Conservation (phyloP, 1,139 yeast species). For the Yamadazyma buinensis region DNA sequence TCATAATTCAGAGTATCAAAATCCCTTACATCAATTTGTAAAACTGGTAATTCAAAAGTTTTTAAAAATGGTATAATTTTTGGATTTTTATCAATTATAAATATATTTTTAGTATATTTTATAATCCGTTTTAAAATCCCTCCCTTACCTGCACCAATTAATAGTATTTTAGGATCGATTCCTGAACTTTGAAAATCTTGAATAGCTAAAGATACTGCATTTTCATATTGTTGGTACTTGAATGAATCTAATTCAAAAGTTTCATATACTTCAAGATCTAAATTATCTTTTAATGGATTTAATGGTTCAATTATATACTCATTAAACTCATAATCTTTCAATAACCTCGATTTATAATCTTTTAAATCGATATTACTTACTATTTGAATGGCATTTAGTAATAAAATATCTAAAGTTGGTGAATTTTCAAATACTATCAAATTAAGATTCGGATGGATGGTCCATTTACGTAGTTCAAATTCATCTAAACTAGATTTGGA, state of each 20-base stretch:
- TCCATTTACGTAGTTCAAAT: background rate
- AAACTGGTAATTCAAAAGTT: constrained; percentile 45
- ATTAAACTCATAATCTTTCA: constrained; percentile 3
- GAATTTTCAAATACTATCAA: background rate
- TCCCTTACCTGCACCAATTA: constrained; percentile 89
- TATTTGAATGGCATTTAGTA: constrained; percentile 1
- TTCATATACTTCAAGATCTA: constrained; percentile 58
- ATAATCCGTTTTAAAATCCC: constrained; percentile 52
- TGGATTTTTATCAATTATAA: constrained; percentile 63
- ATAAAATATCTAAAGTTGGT: background rate
- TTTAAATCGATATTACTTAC: background rate
- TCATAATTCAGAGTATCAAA: constrained; percentile 40
- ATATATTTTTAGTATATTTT: constrained; percentile 8
- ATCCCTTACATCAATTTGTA: constrained; percentile 57
- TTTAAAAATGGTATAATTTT: constrained; percentile 51
- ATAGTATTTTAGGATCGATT: constrained; percentile 33
- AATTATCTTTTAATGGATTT: constrained; percentile 60
- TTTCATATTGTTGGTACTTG: constrained; percentile 65
- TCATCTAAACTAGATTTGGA: background rate
- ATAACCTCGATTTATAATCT: background rate
- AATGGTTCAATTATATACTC: constrained; percentile 45
- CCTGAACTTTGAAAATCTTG: constrained; percentile 16
- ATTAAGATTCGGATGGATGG: background rate
- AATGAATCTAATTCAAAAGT: constrained; percentile 65
- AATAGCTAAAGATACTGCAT: constrained; percentile 62